Evolutionary conservation across 2,329 filamentous ascomycete genomes (phyloP), one percentile per base, ranked within the genome.

Genomic region (Endocalyx cinctus): DNA sequence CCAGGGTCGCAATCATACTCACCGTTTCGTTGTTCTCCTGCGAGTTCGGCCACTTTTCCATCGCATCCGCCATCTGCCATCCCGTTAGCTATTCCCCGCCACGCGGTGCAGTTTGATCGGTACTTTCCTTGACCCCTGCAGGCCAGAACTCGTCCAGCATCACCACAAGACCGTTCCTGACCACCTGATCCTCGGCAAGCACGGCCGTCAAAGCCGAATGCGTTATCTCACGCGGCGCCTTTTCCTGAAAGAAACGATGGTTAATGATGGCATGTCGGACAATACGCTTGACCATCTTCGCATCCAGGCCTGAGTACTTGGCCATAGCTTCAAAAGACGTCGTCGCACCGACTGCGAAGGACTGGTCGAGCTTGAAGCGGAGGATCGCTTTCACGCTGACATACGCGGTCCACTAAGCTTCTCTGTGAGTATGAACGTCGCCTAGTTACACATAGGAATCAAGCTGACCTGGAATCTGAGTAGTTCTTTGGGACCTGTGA

Each of bases 231-330:
- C 43, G 43, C 4, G 52, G 55, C 1, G 35, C 31, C 7, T 45
- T 37, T 15, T 54, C 55, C 37, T 56, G 55, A 25, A 44, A 38
- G 37, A 61, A 60, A 10, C 52, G 37, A 17, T 51, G 48, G 25
- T 55, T 51, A 7, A 52, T 41, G 27, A 52, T 51, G 11, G 48
- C 50, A 25, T 54, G 48, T 11, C 54, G 46, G n/a, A 61, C 37
- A 10, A 60, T 42, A 14, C 56, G 55, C 10, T 38, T 39, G 14
- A 45, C 31, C 18, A 29, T 44, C 14, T 11, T 34, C 3, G 32
- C 31, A 19, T 17, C 37, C 8, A 45, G 16, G 8, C 44, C 44
- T 10, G 39, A 47, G 13, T 43, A 39, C 10, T 31, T 25, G 2
- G 42, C 36, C 35, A 47, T 47, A 1, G 35, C 37, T 10, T 39